Conservation (phyloP, 768 basidiomycete species). For the Mycena epipterygia region DNA sequence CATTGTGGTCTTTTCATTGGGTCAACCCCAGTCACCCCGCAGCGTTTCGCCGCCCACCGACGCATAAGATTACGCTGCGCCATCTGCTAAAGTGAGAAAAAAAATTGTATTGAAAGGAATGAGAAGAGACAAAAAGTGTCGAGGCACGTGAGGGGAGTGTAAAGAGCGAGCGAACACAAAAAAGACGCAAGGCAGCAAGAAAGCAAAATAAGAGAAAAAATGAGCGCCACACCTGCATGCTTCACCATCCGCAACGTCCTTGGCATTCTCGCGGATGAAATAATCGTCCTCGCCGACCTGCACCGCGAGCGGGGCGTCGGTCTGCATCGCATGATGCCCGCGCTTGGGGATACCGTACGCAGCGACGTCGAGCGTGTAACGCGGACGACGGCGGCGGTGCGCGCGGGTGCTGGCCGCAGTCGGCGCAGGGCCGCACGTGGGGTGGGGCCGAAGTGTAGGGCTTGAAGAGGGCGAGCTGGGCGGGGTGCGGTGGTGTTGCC, state of each 20-base stretch:
- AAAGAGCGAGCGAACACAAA: no score
- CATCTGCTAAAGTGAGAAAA: no score
- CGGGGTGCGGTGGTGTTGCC: not conserved
- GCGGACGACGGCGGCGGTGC: conserved; percentile 47
- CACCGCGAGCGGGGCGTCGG: conserved; percentile 63
- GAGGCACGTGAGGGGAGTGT: no score
- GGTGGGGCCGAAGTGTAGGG: conserved; percentile 47
- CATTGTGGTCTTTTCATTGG: no score
- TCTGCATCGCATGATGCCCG: conserved; percentile 37
- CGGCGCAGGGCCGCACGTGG: conserved; percentile 45
- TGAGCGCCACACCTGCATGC: conserved; percentile 47
- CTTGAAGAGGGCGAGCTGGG: conserved; percentile 51
- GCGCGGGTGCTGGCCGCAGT: conserved; percentile 43
- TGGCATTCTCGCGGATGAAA: conserved; percentile 83
- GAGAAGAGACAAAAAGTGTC: no score
- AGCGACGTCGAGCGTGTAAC: conserved; percentile 76
- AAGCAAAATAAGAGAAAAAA: conserved; percentile 4
- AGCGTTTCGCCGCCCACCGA: no score
- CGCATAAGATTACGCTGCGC: no score
- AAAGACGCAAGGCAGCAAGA: no score
- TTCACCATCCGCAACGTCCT: conserved; percentile 93
- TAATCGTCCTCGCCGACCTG: conserved; percentile 96
- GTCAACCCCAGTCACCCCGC: no score
- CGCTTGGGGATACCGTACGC: conserved; percentile 90
- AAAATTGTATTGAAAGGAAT: no score